Evolutionary conservation across 225 moss, liverwort and hornwort species (phyloP), one percentile per base, ranked within the genome.

Genomic region (Physcomitrium patens): DNA sequence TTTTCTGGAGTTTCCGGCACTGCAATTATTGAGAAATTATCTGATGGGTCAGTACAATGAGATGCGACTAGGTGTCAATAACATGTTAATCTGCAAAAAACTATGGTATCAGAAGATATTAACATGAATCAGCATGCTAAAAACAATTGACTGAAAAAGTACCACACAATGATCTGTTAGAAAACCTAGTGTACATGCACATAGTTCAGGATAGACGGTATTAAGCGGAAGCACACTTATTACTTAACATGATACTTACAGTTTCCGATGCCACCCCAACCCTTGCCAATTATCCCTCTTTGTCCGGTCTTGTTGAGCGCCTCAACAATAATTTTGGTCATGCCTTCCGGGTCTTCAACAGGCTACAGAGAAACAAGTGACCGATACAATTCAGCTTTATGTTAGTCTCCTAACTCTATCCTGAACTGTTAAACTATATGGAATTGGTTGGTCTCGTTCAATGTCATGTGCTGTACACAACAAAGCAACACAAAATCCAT

Each of bases 231-330:
- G 31, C 31, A 37, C 7, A 37, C 4, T 4, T 37, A 9, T 24
- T 54, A 65, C 22, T 24, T 41, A 45, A 22, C 50, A 42, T 54
- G 26, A 62, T 70, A 86, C 93, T 81, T 79, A 96, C 96, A 80
- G 18, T 94, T 94, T 71, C 97, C 93, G 62, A 99, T 94, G 74
- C 97, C 97, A 69, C 97, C 97, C 94, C 97, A 99, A 53, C 93
- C 97, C 87, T 93, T 94, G 75, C 86, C 89, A 28, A 94, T 99
- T 37, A 99, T 91, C 65, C 97, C 94, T 62, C 97, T 87, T 79
- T 94, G 94, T 27, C 82, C 76, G 53, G 91, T 94, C 73, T 81
- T 86, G 70, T 85, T 77, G 78, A 99, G 82, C 41, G 97, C 93
- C 67, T 90, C 85, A 48, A 94, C 75, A 43, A 99, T 91, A 57